Percentiles rank a stretch among this genome's conserved stretches.
These are phyloP conservation scores for Apiospora sp. DNA, from an alignment of 2,329 filamentous ascomycete genomes.

Conservation along the genomic window DNA sequence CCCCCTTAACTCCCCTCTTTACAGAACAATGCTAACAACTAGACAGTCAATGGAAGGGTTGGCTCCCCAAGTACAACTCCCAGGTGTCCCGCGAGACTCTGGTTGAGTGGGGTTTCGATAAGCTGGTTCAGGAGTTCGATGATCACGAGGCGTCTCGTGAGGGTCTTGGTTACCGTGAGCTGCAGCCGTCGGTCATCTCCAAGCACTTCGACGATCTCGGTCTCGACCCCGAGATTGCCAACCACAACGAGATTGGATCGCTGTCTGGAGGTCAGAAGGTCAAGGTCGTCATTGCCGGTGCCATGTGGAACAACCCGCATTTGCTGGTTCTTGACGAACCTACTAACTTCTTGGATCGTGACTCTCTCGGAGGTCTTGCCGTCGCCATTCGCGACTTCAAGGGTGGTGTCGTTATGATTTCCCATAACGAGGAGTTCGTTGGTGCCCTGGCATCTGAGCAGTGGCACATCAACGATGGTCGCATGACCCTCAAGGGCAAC, in stretches of 20 bases:
- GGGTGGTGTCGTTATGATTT: slow-evolving; percentile 98
- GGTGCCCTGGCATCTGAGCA: slow-evolving; percentile 95
- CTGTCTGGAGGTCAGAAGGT: slow-evolving; percentile 98
- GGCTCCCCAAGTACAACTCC: slow-evolving; percentile 91
- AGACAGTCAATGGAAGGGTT: slow-evolving; percentile 82
- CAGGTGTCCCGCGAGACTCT: slow-evolving; percentile 94
- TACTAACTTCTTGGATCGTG: slow-evolving; percentile 98
- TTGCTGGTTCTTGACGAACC: slow-evolving; percentile 97
- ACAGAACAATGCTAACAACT: slow-evolving; percentile 5
- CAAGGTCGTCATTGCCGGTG: slow-evolving; percentile 95
- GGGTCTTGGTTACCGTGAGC: slow-evolving; percentile 92
- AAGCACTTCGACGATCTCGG: slow-evolving; percentile 99
- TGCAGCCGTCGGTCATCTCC: slow-evolving; percentile 91
- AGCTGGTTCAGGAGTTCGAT: slow-evolving; percentile 97
- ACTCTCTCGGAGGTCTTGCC: slow-evolving; percentile 95
- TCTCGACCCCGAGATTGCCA: slow-evolving; percentile 95
- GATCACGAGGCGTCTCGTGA: slow-evolving; percentile 99
- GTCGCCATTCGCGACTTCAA: slow-evolving; percentile 98
- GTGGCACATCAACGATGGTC: slow-evolving; percentile 91
- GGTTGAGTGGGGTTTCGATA: slow-evolving; percentile 83
- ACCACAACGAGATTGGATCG: slow-evolving; percentile 97
- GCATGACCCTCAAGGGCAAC: slow-evolving; percentile 84
- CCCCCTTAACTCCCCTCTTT: background rate
- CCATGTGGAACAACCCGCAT: slow-evolving; percentile 99
- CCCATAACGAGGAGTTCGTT: slow-evolving; percentile 99